Percentiles rank a stretch among this genome's conserved stretches.
phyloP scores from a whole-genome alignment of 1,284 basidiomycete genomes.

The Microbotryum lychnidis-dioicae region DNA sequence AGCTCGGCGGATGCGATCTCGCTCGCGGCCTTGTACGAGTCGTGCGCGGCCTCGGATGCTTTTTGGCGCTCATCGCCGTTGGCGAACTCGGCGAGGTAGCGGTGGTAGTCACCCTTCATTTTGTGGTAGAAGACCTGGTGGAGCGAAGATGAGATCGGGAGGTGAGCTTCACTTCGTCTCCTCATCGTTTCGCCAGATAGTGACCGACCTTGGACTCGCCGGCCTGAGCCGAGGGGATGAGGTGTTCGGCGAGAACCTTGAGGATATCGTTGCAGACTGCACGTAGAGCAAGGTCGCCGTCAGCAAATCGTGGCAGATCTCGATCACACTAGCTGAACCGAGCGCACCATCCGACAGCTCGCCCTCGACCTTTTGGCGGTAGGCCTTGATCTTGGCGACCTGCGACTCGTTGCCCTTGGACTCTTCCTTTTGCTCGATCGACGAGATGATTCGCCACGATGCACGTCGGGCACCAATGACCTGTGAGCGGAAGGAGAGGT shows the following conservation, averaged over 20 bases:
- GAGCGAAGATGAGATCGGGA: neutral
- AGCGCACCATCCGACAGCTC: slow-evolving; percentile 70
- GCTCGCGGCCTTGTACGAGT: slow-evolving; percentile 98
- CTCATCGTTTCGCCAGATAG: neutral
- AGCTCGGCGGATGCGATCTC: slow-evolving; percentile 94
- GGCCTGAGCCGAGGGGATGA: slow-evolving; percentile 94
- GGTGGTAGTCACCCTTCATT: slow-evolving; percentile 99
- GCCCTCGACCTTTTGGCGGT: slow-evolving; percentile 96
- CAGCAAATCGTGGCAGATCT: too few species aligned
- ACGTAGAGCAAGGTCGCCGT: neutral
- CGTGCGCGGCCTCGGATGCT: slow-evolving; percentile 84
- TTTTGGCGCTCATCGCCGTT: slow-evolving; percentile 97
- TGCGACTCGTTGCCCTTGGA: slow-evolving; percentile 97
- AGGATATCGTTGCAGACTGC: slow-evolving; percentile 98
- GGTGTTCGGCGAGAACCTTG: slow-evolving; percentile 96
- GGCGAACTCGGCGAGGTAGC: slow-evolving; percentile 98
- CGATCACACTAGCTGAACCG: too few species aligned
- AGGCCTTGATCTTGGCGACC: slow-evolving; percentile 97
- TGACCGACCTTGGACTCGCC: slow-evolving; percentile 75
- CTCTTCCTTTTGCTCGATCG: slow-evolving; percentile 99
- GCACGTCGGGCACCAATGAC: slow-evolving; percentile 93
- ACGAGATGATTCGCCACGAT: slow-evolving; percentile 98
- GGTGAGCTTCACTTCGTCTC: neutral
- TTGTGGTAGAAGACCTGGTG: slow-evolving; percentile 93
- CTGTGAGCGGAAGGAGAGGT: neutral